Evolutionary conservation across 768 basidiomycete genomes (phyloP), one percentile per base, ranked within the genome.

Genomic region (Leccinum sublutescens): DNA sequence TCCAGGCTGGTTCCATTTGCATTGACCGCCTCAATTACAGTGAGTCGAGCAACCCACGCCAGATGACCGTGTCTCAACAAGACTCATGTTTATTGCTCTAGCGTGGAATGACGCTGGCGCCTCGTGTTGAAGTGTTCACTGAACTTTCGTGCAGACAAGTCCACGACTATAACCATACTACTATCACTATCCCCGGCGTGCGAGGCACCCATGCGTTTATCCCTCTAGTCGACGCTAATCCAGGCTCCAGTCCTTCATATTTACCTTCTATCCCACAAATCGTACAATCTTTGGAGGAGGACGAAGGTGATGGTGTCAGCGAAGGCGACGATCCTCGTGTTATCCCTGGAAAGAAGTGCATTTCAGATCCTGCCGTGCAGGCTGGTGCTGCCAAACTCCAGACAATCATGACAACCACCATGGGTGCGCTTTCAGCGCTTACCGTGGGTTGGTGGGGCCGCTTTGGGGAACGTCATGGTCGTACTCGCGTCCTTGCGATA

Each of bases 401-500:
- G 74, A 87, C 87, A 7, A 82, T 84, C 52, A 85, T 95, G 72
- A 86, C 87, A 2, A 85, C 89, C 11, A 81, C 81, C 9, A 89
- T 90, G 85, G 93, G 91, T 54, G 69, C 84, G 7, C 78, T 97
- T 43, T 89, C 90, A 54, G 91, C 91, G 1, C 75, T 92, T 50
- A 91, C 89, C 4, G 92, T 92, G 0, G 91, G 89, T 0, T 90
- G 87, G 76, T 97, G 94, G 94, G 91, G 91, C 54, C 82, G 85
- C 52, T 82, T 86, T 45, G 87, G 90, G 10, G 93, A 95, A 70
- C 74, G 79, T 9, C 76, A 86, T 62, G 94, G 94, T 10, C 81
- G 94, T 36, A 93, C 87, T 51, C 82, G 81, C 25, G 83, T 95
- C 48, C 82, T 95, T 57, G 82, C 83, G 2, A 71, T 85, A 15